Percentiles rank a stretch among this genome's conserved stretches.
Evolutionary conservation across 1,284 basidiomycete genomes (phyloP).

Genomic region (Puccinia hordei): DNA sequence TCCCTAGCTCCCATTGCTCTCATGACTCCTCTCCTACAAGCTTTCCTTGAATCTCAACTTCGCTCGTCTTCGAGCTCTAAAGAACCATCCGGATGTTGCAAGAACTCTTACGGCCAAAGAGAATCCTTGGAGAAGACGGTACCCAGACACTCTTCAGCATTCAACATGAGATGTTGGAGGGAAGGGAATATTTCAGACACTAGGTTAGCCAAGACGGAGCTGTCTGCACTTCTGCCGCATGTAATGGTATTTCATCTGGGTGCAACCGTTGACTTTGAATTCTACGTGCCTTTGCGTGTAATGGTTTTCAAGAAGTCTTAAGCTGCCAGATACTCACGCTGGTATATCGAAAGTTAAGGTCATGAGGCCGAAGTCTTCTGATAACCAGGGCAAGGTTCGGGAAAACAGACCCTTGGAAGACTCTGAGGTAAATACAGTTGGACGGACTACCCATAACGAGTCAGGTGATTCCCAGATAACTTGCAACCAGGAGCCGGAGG

Average conservation of each 20-base stretch:
- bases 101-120: not conserved
- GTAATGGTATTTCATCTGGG: not conserved
- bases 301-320: not conserved
- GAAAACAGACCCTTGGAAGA: not conserved
- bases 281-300: not conserved
- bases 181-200: not conserved
- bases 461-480: not conserved
- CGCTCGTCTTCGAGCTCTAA: not conserved
- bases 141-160: not conserved
- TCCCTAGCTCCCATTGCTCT: slow-evolving; percentile 1
- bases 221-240: not conserved
- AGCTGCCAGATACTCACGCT: not conserved
- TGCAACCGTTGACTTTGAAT: not conserved
- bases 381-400: not conserved
- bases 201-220: slow-evolving; percentile 1
- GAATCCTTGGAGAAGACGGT: not conserved
- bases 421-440: not conserved
- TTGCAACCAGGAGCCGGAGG: not conserved
- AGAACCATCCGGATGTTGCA: not conserved
- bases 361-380: not conserved
- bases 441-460: not conserved
- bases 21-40: slow-evolving; percentile 21
- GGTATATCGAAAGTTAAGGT: not conserved
- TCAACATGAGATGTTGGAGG: not conserved
- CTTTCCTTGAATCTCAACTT: slow-evolving; percentile 24